Percentiles rank a stretch among this genome's conserved stretches.
Conservation (phyloP, 2,329 filamentous ascomycete genomes). For the Exserohilum rostratum region DNA sequence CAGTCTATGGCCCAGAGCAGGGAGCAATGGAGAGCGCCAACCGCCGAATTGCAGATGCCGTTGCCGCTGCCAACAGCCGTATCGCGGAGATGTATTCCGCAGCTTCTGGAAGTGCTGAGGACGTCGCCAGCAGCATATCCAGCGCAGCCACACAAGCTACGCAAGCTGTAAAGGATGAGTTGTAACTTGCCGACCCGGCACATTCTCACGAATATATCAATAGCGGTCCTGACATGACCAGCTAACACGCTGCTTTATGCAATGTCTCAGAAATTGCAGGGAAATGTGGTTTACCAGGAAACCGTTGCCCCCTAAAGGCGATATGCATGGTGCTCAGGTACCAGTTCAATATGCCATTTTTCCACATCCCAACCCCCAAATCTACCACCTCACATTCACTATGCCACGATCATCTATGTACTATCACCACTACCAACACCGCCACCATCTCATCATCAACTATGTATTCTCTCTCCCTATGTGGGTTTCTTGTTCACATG, state of each 20-base stretch:
- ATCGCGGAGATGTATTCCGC: conserved; percentile 50
- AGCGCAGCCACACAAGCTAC: conserved; percentile 49
- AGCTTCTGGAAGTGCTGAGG: conserved; percentile 50
- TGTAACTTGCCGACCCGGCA: conserved; percentile 41
- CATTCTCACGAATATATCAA: not conserved
- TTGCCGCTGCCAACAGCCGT: conserved; percentile 53
- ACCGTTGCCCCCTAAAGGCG: not conserved
- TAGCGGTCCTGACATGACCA: not conserved
- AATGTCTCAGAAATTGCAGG: not conserved
- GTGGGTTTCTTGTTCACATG: too few species aligned
- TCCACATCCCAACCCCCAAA: not conserved
- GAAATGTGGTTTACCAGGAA: not conserved
- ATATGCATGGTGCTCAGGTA: not conserved
- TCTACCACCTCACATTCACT: conserved; percentile 8
- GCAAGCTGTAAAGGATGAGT: conserved; percentile 58
- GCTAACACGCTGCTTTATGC: not conserved
- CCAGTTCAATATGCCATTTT: too few species aligned
- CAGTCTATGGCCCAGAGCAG: conserved; percentile 56
- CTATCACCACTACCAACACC: not conserved
- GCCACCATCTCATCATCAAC: conserved; percentile 5
- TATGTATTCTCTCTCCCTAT: not conserved
- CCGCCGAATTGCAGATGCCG: conserved; percentile 49
- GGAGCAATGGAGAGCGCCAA: conserved; percentile 55
- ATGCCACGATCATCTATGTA: conserved; percentile 7
- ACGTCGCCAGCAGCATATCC: conserved; percentile 54